phyloP scores from a whole-genome alignment of 805 yeast species.

The Yarrowia deformans region DNA sequence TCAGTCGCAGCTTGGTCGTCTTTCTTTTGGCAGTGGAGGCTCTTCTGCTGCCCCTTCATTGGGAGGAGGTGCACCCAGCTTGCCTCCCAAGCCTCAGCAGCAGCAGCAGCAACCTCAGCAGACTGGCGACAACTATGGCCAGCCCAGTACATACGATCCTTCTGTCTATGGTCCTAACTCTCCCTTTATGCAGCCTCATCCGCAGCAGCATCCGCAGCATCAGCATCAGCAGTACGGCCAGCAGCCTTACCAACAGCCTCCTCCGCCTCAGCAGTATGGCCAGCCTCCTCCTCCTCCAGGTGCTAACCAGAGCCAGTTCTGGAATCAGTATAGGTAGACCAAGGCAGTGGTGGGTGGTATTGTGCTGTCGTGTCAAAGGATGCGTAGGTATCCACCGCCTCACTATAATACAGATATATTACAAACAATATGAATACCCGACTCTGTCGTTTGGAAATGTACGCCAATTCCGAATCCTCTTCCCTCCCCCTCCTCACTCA shows the following conservation, averaged over 20 bases:
- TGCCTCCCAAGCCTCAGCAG: slow-evolving; percentile 25
- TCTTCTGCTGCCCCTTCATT: neutral
- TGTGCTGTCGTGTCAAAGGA: no score
- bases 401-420: slow-evolving; percentile 3
- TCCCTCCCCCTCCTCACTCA: neutral
- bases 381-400: no score
- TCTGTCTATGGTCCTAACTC: slow-evolving; percentile 31
- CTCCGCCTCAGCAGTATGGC: slow-evolving; percentile 2
- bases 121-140: slow-evolving; percentile 4
- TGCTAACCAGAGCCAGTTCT: slow-evolving; percentile 13
- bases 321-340: slow-evolving; percentile 31
- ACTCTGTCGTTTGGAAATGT: neutral
- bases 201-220: neutral
- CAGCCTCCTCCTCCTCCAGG: slow-evolving; percentile 22
- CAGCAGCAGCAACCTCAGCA: neutral
- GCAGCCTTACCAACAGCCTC: neutral
- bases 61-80: slow-evolving; percentile 5
- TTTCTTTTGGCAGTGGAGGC: neutral
- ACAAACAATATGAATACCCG: neutral
- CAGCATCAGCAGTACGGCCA: slow-evolving; percentile 8
- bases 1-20: slow-evolving; percentile 49
- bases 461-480: no score
- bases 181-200: slow-evolving; percentile 25
- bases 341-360: no score
- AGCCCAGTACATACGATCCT: slow-evolving; percentile 24